Base-by-base conservation (phyloP, 495 filamentous ascomycete species). In the Hypoxylon intermedium region DNA sequence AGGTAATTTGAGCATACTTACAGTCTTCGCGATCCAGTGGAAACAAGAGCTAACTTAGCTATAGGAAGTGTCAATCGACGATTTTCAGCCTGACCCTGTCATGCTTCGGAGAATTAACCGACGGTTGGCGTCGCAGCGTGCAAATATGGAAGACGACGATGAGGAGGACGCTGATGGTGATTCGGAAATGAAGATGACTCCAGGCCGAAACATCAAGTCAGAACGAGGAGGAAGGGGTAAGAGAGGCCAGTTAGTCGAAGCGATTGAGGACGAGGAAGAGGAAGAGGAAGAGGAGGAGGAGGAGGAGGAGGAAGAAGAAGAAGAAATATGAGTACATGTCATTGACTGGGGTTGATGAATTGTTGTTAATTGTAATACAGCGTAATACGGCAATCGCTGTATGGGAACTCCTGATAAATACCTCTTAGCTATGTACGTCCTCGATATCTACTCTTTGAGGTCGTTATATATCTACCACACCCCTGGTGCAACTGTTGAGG, bases 81-180 rank as follows among this genome's bases (percentile, higher is more conserved):
- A 80, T 54, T 67, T 80, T 37, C 77, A 70, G 24, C 68, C 68
- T 15, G 77, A 80, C 37, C 72, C 74, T 20, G 63, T 77, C 33
- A 65, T 74, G 44, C 67, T 75, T n/a, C 75, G 77, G 13, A 73
- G 65, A 47, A 68, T 79, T 36, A 72, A 77, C 49, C 74, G 77
- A 5, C 72, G 64, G 23, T 55, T 73, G 46, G 74, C 68, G 0
- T 59, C 63, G 16, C 60, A 64, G 38, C 63, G 53, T 12, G 50
- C 33, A 11, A 45, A 24, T 48, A 50, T 49, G 2, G 31, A 9
- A 1, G 63, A 58, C 13, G 58, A 54, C 0, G 65, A 47, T 6
- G 60, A 67, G 12, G 66, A 52, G 0, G 69, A 69, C n/a, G 67
- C 41, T 0, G 67, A 71, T 12, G 67, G 63, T 9, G 71, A 68